Evolutionary conservation across 2,329 filamentous ascomycete species (phyloP), one percentile per base, ranked within the genome.

Genomic region (Cladosporium halotolerans): DNA sequence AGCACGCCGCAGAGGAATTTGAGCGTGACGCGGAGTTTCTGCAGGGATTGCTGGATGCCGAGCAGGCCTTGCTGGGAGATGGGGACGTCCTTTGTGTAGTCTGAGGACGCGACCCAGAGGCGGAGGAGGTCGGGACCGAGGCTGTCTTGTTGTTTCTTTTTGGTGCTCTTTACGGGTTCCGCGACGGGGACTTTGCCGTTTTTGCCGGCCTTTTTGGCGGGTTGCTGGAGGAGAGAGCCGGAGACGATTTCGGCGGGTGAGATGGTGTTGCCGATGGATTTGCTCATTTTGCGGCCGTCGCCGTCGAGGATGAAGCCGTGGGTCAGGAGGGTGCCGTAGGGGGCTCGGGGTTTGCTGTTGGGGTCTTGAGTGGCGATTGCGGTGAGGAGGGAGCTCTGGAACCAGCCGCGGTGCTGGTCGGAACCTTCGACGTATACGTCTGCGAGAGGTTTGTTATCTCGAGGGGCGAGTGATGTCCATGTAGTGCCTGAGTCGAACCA

Each of bases 401-500:
- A 99, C 93, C 93, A 99, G 31, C 93, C 93, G 38, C 93, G 86
- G 70, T 99, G 93, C 68, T 99, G 93, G 68, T 99, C 93, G 3
- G 86, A 88, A 32, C 93, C 93, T 73, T 99, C 93, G 2, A 97
- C 79, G 66, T 95, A 97, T 19, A 97, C 80, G 67, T 99, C 90
- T 0, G 89, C 89, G 19, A 75, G 57, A 68, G 84, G 59, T 52
- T 66, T 58, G 28, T 69, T 65, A 55, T 57, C 33, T 61, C 66
- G 8, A 61, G 65, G 23, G 70, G 68, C 3, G 34, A 80, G 72
- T 34, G 74, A 73, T 2, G 80, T 86, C 93, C 93, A 99, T 65
- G 89, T 96, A 46, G 88, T 96, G 5, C 93, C 93, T 60, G 93
- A 97, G 69, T 99, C 93, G 62, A 99, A 99, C 93, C 93, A 99